Evolutionary conservation across 179 eudicot genomes (phyloP), one percentile per base, ranked within the genome.

Genomic region (Spergularia azorica): DNA sequence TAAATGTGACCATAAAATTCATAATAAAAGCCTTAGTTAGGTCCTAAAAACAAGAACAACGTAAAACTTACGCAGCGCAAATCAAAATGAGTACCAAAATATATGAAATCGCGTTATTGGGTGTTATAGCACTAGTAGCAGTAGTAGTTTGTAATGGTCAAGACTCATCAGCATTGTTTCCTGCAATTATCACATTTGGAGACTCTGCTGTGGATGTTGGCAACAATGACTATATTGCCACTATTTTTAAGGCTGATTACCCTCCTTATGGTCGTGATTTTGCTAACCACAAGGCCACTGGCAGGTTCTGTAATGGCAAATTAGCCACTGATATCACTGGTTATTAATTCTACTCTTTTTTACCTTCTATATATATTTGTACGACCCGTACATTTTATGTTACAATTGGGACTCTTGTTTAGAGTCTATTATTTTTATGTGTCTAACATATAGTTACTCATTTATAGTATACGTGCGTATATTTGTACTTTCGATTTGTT

Each of bases 261-360:
- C 93, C 91, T 64, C 97, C 97, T 80, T 95, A 92, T 84, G 98
- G 98, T 18, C 84, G 98, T 76, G 97, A 92, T 81, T 95, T 90
- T 77, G 63, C 63, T 65, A 80, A 81, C 55, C 96, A 92, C 61
- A 79, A 69, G 50, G 86, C 91, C 18, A 95, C 98, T 76, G 98
- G 98, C 3, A 86, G 98, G 66, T 95, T 95, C 64, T 90, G 89
- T 76, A 92, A 95, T 84, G 98, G 98, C 78, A 95, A 92, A 79
- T 90, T 95, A 59, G 98, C 98, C 68, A 78, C 96, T 59, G 98
- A 95, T 80, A 89, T 89, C 78, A 95, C 98, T 67, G 98, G 98
- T 94, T n/a, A n/a, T 68, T 57, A 2, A 12, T 6, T 36, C 3
- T 32, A 0, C 52, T 36, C 26, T 26, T n/a, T 9, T 18, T 63